Base-by-base conservation (phyloP, 176 grass and related monocot species). In the Ananas comosus region DNA sequence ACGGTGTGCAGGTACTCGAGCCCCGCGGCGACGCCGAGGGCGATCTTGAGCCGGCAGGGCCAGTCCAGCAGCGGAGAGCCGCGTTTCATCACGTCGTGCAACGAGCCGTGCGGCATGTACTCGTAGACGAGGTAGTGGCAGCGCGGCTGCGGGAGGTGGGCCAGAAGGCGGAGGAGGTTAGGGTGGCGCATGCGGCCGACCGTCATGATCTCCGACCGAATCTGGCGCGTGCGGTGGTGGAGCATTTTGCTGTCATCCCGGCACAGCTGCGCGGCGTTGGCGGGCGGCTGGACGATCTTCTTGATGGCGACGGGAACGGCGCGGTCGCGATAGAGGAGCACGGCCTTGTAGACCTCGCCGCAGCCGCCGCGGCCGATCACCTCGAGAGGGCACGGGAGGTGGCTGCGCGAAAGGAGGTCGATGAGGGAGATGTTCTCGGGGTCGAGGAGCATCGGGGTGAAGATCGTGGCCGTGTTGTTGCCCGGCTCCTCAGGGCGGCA, bases 91-190 rank as follows among this genome's bases (percentile, higher is more conserved):
- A 79, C 73, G 13, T 77, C 65, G 72, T 82, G 83, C 23, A 92
- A 76, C 79, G 87, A 88, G 23, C 92, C 92, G 22, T 87, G 80
- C 27, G 75, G 85, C 92, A 96, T 96, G 83, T 73, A 96, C 76
- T 96, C 88, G 75, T 96, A 92, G 1, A 96, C 72, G 12, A 92
- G 87, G 81, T 85, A 96, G 82, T 96, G 86, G 75, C 86, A 87
- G 69, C 87, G 80, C 0, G 88, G 75, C 0, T 82, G 83, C 0
- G 85, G 87, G 1, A 96, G 75, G 75, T 96, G 88, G 4, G 88
- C 92, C 14, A 87, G 68, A n/a, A 92, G 72, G 12, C 82, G 86
- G 0, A 96, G 82, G 0, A 96, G 88, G 63, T 89, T 96, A 12
- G 82, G 89, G 86, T 96, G 92, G 2, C 86, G 83, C 77, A 96